Percentiles rank a stretch among this genome's conserved stretches.
These are phyloP conservation scores for Syzygium oleosum DNA, from an alignment of 345 rosid genomes.

Conservation along the genomic window DNA sequence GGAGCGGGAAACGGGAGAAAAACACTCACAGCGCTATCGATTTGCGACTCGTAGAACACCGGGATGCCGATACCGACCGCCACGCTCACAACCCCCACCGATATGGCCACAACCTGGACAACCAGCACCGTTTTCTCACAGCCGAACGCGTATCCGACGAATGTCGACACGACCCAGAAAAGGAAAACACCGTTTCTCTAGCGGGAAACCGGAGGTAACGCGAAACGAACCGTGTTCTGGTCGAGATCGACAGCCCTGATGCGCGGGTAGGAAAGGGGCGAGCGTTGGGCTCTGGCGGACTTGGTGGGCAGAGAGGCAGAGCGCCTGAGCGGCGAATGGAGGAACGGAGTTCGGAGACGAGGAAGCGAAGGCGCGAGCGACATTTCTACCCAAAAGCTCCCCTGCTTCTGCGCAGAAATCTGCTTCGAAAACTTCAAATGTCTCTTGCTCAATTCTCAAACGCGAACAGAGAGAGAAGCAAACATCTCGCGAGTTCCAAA, in stretches of 20 bases:
- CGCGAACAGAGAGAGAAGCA: not conserved
- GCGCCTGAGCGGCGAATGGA: slow-evolving; percentile 33
- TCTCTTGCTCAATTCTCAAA: not conserved
- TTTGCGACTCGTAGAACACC: slow-evolving; percentile 71
- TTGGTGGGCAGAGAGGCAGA: slow-evolving; percentile 13
- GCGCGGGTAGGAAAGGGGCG: slow-evolving; percentile 36
- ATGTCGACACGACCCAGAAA: not conserved
- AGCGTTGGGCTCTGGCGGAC: slow-evolving; percentile 27
- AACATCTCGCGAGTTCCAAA: not conserved
- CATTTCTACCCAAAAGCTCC: slow-evolving; percentile 19
- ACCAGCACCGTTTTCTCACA: not conserved
- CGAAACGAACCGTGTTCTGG: slow-evolving; percentile 56
- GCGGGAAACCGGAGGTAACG: not conserved
- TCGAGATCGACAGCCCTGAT: slow-evolving; percentile 69
- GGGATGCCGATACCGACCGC: slow-evolving; percentile 88
- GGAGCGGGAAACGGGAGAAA: not conserved
- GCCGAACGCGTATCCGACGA: not conserved
- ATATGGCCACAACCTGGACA: slow-evolving; percentile 57
- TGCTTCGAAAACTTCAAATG: not conserved
- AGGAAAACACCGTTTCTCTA: not conserved
- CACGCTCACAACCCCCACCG: slow-evolving; percentile 79
- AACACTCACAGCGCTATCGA: slow-evolving; percentile 68
- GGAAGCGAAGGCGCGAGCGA: slow-evolving; percentile 31
- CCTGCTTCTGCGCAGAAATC: not conserved
- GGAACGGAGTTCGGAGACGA: slow-evolving; percentile 53